phyloP scores from a whole-genome alignment of 176 grass and related monocot genomes.

The Olyra latifolia region DNA sequence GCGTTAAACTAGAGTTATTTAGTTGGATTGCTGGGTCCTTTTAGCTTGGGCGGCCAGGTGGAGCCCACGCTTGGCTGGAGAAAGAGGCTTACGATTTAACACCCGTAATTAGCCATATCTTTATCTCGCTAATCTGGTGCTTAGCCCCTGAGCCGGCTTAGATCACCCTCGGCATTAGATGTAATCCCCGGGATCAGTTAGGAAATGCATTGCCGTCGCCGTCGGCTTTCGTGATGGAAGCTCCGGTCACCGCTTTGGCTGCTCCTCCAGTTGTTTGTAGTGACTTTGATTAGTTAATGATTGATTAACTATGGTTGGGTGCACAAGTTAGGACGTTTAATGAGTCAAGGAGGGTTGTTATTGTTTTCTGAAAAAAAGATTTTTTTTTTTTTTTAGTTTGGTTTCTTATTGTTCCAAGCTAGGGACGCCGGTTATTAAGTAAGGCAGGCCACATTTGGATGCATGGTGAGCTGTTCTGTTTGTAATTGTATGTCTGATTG shows the following conservation, averaged over 20 bases:
- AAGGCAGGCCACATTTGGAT: not conserved
- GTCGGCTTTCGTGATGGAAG: not conserved
- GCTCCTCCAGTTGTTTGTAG: not conserved
- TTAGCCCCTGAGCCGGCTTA: not conserved
- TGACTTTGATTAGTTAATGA: not conserved
- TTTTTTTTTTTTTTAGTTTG: not conserved
- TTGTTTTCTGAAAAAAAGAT: not conserved
- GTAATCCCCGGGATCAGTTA: conserved; percentile 21
- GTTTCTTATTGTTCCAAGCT: not conserved
- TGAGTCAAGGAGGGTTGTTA: not conserved
- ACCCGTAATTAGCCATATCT: not conserved
- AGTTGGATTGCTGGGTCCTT: not conserved
- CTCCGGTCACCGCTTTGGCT: not conserved
- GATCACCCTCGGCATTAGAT: conserved; percentile 14
- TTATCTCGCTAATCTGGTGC: conserved; percentile 16
- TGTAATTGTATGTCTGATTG: not conserved
- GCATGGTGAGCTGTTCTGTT: not conserved
- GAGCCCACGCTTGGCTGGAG: not conserved
- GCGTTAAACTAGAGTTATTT: not conserved
- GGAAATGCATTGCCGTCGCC: not conserved
- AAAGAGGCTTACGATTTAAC: not conserved
- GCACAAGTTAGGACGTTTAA: no score
- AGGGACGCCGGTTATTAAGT: not conserved
- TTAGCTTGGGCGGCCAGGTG: conserved; percentile 26
- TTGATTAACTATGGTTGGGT: not conserved